Conservation (phyloP, 208 protist species). For the Leishmania braziliensis region DNA sequence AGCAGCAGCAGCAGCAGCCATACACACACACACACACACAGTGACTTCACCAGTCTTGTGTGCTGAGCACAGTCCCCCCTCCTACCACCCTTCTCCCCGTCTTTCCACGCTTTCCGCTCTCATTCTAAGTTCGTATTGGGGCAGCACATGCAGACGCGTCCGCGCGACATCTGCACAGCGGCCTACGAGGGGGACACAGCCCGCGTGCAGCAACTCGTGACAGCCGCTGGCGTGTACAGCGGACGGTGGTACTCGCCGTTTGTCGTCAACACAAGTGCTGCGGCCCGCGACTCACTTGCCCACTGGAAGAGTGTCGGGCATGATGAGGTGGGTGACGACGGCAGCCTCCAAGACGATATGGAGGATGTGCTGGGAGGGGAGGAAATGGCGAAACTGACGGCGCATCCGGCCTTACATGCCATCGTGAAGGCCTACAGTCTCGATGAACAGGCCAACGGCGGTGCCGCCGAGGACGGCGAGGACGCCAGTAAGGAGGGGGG, state of each 20-base stretch:
- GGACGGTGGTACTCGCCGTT: conserved; percentile 41
- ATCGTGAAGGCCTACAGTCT: conserved; percentile 28
- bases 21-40: not conserved
- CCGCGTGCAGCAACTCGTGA: conserved; percentile 64
- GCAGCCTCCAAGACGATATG: conserved; percentile 10
- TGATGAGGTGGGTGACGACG: not conserved
- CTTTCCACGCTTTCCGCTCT: not conserved
- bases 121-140: not conserved
- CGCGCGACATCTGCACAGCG: conserved; percentile 64
- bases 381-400: conserved; percentile 16
- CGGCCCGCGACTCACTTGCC: conserved; percentile 10
- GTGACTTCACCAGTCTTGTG: not conserved
- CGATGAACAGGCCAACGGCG: conserved; percentile 6
- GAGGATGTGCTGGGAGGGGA: conserved; percentile 17
- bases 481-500: not conserved
- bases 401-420: conserved; percentile 11
- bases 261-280: conserved; percentile 26
- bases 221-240: conserved; percentile 43
- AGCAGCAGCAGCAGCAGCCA: not conserved
- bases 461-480: conserved; percentile 8
- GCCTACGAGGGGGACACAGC: conserved; percentile 70
- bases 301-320: not conserved
- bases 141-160: conserved; percentile 38
- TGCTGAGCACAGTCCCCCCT: not conserved
- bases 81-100: not conserved